Conservation (phyloP, 2,329 filamentous ascomycete genomes). For the Stromatinia cepivora region DNA sequence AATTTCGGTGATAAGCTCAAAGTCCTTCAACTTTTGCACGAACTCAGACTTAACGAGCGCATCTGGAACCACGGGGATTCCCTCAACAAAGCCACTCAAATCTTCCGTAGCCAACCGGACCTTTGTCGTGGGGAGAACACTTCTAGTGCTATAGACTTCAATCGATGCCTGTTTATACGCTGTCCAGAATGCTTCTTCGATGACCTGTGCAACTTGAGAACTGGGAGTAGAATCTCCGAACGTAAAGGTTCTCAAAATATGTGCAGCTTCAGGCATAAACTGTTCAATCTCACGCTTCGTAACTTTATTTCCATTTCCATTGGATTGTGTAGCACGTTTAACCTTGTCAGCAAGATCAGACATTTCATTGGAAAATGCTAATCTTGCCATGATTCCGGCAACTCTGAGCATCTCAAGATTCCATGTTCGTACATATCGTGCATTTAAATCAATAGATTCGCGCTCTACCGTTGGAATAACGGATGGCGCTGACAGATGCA, state of each 20-base stretch:
- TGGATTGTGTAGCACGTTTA: slow-evolving; percentile 46
- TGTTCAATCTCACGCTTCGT: slow-evolving; percentile 63
- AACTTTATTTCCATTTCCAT: slow-evolving; percentile 51
- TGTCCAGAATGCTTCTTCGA: slow-evolving; percentile 96
- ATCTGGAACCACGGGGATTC: slow-evolving; percentile 82
- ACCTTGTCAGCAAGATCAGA: slow-evolving; percentile 66
- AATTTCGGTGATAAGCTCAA: slow-evolving; percentile 83
- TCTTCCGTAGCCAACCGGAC: slow-evolving; percentile 74
- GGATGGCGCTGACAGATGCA: slow-evolving; percentile 93
- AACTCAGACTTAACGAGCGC: slow-evolving; percentile 74
- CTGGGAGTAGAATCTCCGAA: slow-evolving; percentile 90
- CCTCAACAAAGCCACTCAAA: slow-evolving; percentile 73
- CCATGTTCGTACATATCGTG: slow-evolving; percentile 91
- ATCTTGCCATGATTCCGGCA: slow-evolving; percentile 83
- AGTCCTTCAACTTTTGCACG: slow-evolving; percentile 76
- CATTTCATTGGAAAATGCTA: slow-evolving; percentile 91
- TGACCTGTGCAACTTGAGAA: slow-evolving; percentile 75
- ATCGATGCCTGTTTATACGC: slow-evolving; percentile 80
- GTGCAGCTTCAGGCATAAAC: slow-evolving; percentile 75
- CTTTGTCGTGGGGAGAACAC: slow-evolving; percentile 79
- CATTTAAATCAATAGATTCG: slow-evolving; percentile 95
- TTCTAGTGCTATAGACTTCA: slow-evolving; percentile 84
- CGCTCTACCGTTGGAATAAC: slow-evolving; percentile 96
- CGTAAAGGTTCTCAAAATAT: slow-evolving; percentile 83
- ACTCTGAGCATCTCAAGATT: slow-evolving; percentile 91